Evolutionary conservation across 257 asterid genomes (phyloP), one percentile per base, ranked within the genome.

Genomic region (Haberlea rhodopensis): DNA sequence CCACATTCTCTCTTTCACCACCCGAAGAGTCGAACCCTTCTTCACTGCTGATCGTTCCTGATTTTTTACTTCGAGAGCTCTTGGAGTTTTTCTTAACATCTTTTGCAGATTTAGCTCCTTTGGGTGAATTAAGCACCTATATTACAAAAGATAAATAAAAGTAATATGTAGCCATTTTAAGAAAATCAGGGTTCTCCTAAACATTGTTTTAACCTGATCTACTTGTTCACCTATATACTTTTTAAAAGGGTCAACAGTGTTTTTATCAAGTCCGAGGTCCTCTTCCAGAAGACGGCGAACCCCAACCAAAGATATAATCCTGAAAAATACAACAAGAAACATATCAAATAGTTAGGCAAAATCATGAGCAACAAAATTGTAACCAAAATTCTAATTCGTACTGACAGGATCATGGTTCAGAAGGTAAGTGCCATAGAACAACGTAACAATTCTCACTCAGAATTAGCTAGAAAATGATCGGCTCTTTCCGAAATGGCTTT

Each of bases 271-370:
- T 62, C 86, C 88, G 66, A 94, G 89, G 73, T 90, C 95, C 78
- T 81, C 95, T 79, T 90, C 99, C 27, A 94, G 74, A 74, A 81
- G 89, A n/a, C 89, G 80, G 53, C 99, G 96, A 68, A 86, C 91
- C 71, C 89, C 87, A 56, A 75, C 90, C 71, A 86, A 66, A 64
- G 95, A 81, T 67, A 86, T 73, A n/a, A 72, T 71, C 84, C 99
- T 94, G 76, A 53, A 72, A 66, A 43, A 62, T 53, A 68, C 6
- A 64, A 43, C 49, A 65, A 76, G 7, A 22, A 62, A 60, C 43
- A 68, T 51, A 27, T 63, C 26, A 43, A 24, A 52, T 25, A 37
- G 73, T 43, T 66, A 54, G 23, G 40, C 48, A 59, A 26, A 55
- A 57, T 53, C 53, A 65, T 64, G 67, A 63, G 53, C 66, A 65